Evolutionary conservation across 371 early-diverging fungal genomes (phyloP).

Genomic region (Mortierella sp.): DNA sequence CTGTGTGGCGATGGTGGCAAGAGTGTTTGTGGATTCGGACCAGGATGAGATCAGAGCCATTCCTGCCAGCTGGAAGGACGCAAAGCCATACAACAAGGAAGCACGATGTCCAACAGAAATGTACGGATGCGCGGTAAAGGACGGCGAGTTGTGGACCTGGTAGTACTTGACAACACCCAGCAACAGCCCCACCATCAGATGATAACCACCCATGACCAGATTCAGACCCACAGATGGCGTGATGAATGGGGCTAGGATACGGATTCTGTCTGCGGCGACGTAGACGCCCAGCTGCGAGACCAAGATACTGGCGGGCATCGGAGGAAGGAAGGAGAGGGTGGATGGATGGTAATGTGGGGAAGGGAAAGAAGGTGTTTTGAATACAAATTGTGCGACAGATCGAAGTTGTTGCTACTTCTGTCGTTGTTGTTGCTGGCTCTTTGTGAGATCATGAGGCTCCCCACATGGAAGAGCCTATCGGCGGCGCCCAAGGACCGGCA

Average conservation of each 20-base stretch:
- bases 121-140: slow-evolving; percentile 44
- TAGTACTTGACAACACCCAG: slow-evolving; percentile 40
- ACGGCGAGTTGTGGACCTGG: slow-evolving; percentile 34
- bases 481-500: too few species aligned
- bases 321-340: too few species aligned
- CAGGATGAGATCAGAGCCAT: slow-evolving; percentile 24
- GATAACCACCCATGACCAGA: slow-evolving; percentile 28
- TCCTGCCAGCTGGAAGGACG: slow-evolving; percentile 36
- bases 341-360: too few species aligned
- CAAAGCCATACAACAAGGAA: slow-evolving; percentile 48
- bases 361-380: too few species aligned
- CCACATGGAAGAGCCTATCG: too few species aligned
- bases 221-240: slow-evolving; percentile 37
- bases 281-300: slow-evolving; percentile 16
- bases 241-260: slow-evolving; percentile 18
- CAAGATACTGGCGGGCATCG: slow-evolving; percentile 12
- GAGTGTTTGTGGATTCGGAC: slow-evolving; percentile 20
- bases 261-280: slow-evolving; percentile 6
- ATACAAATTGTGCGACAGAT: too few species aligned
- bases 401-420: too few species aligned
- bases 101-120: slow-evolving; percentile 45
- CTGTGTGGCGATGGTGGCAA: slow-evolving; percentile 28
- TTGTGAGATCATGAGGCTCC: too few species aligned
- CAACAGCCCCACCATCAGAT: slow-evolving; percentile 40
- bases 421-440: too few species aligned